Base-by-base conservation (phyloP, 306 rosid species). In the Prunus mira region DNA sequence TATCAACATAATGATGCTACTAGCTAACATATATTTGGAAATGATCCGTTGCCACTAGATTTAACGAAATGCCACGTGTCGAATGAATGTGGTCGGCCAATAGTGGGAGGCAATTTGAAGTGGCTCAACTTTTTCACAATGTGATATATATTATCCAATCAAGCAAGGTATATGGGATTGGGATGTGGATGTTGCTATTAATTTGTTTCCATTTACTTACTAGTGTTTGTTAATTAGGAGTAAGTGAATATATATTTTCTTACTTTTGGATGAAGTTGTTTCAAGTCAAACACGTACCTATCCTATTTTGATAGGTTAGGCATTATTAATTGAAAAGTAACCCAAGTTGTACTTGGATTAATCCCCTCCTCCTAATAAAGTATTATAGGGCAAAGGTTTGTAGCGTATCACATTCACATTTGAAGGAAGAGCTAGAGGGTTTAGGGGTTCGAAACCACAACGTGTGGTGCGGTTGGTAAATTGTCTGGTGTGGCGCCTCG, bases 401-500 rank as follows among this genome's bases (percentile, higher is more conserved):
- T 1, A 38, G 43, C 2, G 0, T 7, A 38, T 38, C 43, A 38
- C 43, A 38, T 38, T 38, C 9, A 38, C 43, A 38, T 38, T 38
- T 38, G 9, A 38, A 38, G 43, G 43, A 9, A 38, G 8, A 38
- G 43, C 43, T 3, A 15, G 57, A 18, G 57, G 41, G 41, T 34
- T 34, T 34, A 34, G 8, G 41, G 6, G 41, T 34, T 34, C 0
- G 8, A 34, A 34, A 34, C 2, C 41, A 34, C 41, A 34, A 5
- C 1, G 8, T 5, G 7, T 32, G 38, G 38, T 34, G 8, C 2
- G 1, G 8, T 34, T 34, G 8, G 41, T 6, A 34, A 34, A 34
- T 0, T 34, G 8, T 0, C 0, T 1, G 8, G 2, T 0, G 2
- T 6, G 2, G 0, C 0, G 8, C 41, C 2, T 34, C 2, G 1